Evolutionary conservation across 352 stramenopile species (phyloP).

Genomic region (Phytopythium litorale): DNA sequence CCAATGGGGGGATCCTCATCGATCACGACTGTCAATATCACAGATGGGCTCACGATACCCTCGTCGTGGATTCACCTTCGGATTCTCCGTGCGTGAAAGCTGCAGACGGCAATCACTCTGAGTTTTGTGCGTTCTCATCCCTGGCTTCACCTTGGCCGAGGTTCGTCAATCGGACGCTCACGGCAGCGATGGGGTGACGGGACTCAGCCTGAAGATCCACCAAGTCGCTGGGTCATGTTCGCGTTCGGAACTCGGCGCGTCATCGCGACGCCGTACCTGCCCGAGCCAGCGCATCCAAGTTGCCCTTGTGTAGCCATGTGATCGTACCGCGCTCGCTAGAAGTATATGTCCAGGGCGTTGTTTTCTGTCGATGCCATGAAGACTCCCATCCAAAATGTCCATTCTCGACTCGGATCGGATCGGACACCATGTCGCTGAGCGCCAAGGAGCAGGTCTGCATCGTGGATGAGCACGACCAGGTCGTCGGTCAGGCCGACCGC

Average conservation of each 20-base stretch:
- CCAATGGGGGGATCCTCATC: too few species aligned
- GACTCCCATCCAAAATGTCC: not conserved
- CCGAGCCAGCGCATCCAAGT: not conserved
- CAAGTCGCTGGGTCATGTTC: not conserved
- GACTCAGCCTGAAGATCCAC: not conserved
- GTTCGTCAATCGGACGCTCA: not conserved
- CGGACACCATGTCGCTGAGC: constrained; percentile 33
- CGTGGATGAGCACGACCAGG: constrained; percentile 76
- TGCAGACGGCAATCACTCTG: not conserved
- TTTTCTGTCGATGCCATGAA: not conserved
- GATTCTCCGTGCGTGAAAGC: not conserved
- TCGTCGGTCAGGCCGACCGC: constrained; percentile 78
- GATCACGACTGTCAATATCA: too few species aligned
- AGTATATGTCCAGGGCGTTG: not conserved
- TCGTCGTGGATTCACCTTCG: not conserved
- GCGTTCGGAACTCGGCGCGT: too few species aligned
- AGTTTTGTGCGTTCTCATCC: not conserved
- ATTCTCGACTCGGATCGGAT: not conserved
- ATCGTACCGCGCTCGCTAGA: not conserved
- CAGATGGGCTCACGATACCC: too few species aligned
- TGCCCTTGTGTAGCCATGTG: not conserved
- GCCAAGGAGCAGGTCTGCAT: constrained; percentile 78
- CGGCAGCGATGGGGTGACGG: not conserved
- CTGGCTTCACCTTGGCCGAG: not conserved
- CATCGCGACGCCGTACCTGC: too few species aligned